Evolutionary conservation across 345 rosid species (phyloP).

Genomic region (Dimocarpus longan): DNA sequence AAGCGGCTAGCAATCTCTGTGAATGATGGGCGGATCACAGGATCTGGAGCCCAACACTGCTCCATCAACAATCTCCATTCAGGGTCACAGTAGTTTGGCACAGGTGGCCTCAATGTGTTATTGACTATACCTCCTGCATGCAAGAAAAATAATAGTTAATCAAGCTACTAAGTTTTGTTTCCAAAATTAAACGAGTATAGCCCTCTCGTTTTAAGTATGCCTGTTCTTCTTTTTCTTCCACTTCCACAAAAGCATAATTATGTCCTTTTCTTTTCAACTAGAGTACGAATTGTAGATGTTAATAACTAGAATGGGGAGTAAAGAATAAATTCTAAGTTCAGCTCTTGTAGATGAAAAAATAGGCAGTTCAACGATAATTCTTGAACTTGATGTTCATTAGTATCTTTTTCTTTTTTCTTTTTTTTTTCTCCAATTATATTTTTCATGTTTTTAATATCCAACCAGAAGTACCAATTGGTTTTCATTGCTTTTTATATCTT

Average conservation of each 20-base stretch:
- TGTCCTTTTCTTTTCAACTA: neutral
- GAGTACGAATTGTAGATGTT: neutral
- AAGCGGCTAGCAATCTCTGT: constrained; percentile 74
- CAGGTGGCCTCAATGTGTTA: constrained; percentile 75
- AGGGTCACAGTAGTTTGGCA: constrained; percentile 67
- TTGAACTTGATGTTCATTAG: neutral
- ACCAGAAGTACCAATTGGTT: no score
- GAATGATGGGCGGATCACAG: constrained; percentile 71
- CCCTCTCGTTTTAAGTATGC: neutral
- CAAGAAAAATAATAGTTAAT: neutral
- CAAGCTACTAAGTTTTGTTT: neutral
- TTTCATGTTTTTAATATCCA: no score
- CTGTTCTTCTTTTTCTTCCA: no score
- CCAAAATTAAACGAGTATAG: neutral
- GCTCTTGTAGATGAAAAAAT: neutral
- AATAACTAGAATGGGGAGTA: neutral
- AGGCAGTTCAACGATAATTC: neutral
- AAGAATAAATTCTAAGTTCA: neutral
- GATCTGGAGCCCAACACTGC: constrained; percentile 93
- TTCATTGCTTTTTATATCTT: no score
- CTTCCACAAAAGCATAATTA: neutral
- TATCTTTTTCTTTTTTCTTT: no score
- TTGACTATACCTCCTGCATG: constrained; percentile 77
- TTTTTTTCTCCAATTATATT: no score
- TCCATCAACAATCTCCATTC: constrained; percentile 88